phyloP scores from a whole-genome alignment of 1,139 yeast species.

The Scheffersomyces quercinus region DNA sequence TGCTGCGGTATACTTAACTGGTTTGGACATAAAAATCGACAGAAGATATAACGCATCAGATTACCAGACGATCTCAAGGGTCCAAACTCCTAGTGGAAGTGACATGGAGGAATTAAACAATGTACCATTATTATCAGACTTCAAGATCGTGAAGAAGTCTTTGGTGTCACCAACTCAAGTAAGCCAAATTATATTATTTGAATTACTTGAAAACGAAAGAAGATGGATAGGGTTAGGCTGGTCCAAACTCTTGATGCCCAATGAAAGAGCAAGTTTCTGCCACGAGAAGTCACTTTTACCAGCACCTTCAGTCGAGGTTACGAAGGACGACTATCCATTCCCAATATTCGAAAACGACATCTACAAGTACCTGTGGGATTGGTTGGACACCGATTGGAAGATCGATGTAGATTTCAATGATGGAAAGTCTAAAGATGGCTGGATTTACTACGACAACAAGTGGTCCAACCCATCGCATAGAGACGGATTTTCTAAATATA shows the following conservation, averaged over 20 bases:
- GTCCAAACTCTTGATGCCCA: conserved; percentile 51
- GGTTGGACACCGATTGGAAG: conserved; percentile 56
- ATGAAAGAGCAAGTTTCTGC: conserved; percentile 52
- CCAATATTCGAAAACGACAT: conserved; percentile 48
- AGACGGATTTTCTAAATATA: conserved; percentile 53
- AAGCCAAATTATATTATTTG: conserved; percentile 50
- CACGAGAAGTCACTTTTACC: conserved; percentile 39
- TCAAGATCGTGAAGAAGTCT: conserved; percentile 41
- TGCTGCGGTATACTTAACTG: conserved; percentile 45
- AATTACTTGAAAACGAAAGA: conserved; percentile 57
- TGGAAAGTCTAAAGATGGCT: conserved; percentile 42
- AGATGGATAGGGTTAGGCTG: conserved; percentile 66
- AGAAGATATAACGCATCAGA: conserved; percentile 18
- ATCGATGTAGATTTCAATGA: conserved; percentile 40
- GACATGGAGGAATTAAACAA: conserved; percentile 24
- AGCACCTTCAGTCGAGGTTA: conserved; percentile 29
- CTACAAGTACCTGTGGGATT: conserved; percentile 50
- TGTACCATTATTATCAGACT: conserved; percentile 33
- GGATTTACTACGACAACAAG: conserved; percentile 54
- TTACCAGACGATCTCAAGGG: conserved; percentile 18
- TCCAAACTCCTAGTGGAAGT: conserved; percentile 26
- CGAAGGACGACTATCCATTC: conserved; percentile 37
- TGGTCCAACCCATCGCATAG: conserved; percentile 45
- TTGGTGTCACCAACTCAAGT: conserved; percentile 44
- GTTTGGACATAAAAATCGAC: conserved; percentile 37